Base-by-base conservation (phyloP, 202 grass and related monocot species). In the Setaria viridis region DNA sequence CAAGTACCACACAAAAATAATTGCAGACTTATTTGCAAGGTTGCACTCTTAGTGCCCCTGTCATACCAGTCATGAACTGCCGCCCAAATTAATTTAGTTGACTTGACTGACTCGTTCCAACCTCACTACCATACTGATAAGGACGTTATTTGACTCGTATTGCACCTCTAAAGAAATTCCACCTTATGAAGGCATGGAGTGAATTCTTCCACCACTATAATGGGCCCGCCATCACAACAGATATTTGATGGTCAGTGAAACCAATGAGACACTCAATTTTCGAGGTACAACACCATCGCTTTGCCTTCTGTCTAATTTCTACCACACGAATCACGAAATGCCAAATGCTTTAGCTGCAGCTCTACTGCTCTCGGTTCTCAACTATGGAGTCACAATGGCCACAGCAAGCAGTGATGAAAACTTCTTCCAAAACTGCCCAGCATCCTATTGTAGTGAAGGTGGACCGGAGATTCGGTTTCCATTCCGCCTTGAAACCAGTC, bases 391-490 rank as follows among this genome's bases (percentile, higher is more conserved):
- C 72, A 66, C 3, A 1, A 67, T 17, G 13, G 19, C 47, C 45
- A 49, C 30, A 58, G 78, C 54, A 50, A 79, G 16, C 21, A 13
- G 76, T 1, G 82, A 88, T n/a, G 84, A 81, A 2, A 35, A 39
- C 35, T 90, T 89, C 9, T 88, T 88, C 51, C 13, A 89, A 35
- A 58, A 33, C 3, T 95, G 93, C 37, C 0, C 14, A n/a, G 19
- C 83, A 68, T 33, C 51, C 34, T 14, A 20, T 17, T 91, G 90
- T 64, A 77, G 32, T 2, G 6, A 69, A 53, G 55, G 45, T 4
- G 66, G 85, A 32, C 32, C 45, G 4, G 60, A 87, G 56, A 85
- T 95, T 48, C 77, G 83, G 34, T 95, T 81, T 65, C 93, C 93
- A 1, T 88, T 83, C 70, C 88, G 80, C 42, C 66, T 89, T 32